Conservation (phyloP, 1,139 yeast genomes). For the Blastobotrys indianensis region DNA sequence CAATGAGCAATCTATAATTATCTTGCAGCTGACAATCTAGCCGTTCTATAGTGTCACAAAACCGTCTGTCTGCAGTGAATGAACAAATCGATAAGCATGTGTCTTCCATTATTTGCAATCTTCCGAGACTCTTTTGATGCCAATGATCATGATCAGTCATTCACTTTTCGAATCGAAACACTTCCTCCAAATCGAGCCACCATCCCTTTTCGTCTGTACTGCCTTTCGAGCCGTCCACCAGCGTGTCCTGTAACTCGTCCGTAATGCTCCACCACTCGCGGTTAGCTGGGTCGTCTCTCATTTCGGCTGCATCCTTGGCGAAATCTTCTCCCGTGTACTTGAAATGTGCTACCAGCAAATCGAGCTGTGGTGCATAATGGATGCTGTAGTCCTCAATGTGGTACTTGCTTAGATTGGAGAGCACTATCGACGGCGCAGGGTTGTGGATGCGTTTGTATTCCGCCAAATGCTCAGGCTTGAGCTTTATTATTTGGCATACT, state of each 20-base stretch:
- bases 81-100: no score
- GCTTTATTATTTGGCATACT: conserved; percentile 36
- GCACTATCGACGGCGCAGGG: conserved; percentile 31
- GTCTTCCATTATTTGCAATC: no score
- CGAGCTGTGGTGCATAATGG: conserved; percentile 32
- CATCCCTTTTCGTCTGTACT: conserved; percentile 37
- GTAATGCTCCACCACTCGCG: conserved; percentile 39
- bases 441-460: conserved; percentile 35
- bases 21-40: no score
- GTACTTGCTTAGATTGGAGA: conserved; percentile 31
- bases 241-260: conserved; percentile 36
- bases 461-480: conserved; percentile 35
- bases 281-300: conserved; percentile 35
- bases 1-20: no score
- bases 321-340: conserved; percentile 37
- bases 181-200: conserved; percentile 37
- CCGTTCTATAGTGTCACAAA: no score
- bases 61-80: no score
- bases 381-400: conserved; percentile 40
- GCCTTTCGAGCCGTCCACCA: conserved; percentile 36
- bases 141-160: no score
- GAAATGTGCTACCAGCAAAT: conserved; percentile 33
- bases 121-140: no score
- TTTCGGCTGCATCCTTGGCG: conserved; percentile 32
- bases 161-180: conserved; percentile 31